A percentile compares a stretch with the other conserved stretches of the same genome.
Evolutionary conservation across 441 rosid species (phyloP).

Genomic region (Hura crepitans): DNA sequence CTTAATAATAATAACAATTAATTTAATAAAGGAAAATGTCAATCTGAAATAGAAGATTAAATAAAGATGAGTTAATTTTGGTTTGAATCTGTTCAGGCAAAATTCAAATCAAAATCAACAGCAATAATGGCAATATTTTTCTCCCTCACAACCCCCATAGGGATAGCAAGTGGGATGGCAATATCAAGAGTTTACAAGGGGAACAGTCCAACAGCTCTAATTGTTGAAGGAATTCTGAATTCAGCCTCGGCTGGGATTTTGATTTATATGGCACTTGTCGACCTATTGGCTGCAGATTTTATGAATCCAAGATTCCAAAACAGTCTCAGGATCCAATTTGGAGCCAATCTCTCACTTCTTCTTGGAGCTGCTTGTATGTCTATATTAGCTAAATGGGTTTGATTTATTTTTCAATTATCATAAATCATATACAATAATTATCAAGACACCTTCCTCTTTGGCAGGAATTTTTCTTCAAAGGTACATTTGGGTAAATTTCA

Average conservation of each 20-base stretch:
- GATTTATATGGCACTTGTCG: conserved; percentile 78
- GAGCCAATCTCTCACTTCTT: conserved; percentile 43
- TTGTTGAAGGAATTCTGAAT: conserved; percentile 54
- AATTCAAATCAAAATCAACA: conserved; percentile 33
- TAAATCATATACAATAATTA: too few relatives aligned
- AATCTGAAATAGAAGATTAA: too few relatives aligned
- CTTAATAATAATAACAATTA: too few relatives aligned
- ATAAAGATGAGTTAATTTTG: background rate
- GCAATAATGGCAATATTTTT: conserved; percentile 60
- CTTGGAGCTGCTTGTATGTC: conserved; percentile 63
- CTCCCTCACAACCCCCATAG: conserved; percentile 60
- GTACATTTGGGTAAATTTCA: too few relatives aligned
- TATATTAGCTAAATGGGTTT: conserved; percentile 58
- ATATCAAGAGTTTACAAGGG: conserved; percentile 41
- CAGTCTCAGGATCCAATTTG: conserved; percentile 40
- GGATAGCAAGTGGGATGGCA: conserved; percentile 64
- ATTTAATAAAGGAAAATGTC: too few relatives aligned
- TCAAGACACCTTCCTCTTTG: too few relatives aligned
- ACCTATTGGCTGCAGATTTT: conserved; percentile 67
- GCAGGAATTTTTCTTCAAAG: too few relatives aligned
- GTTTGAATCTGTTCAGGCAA: conserved; percentile 38
- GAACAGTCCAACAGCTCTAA: conserved; percentile 48
- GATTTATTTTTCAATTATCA: too few relatives aligned
- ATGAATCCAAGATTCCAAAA: conserved; percentile 55
- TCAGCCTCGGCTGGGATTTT: conserved; percentile 73